phyloP scores from a whole-genome alignment of 768 basidiomycete genomes.

The Daedaleopsis sinensis region DNA sequence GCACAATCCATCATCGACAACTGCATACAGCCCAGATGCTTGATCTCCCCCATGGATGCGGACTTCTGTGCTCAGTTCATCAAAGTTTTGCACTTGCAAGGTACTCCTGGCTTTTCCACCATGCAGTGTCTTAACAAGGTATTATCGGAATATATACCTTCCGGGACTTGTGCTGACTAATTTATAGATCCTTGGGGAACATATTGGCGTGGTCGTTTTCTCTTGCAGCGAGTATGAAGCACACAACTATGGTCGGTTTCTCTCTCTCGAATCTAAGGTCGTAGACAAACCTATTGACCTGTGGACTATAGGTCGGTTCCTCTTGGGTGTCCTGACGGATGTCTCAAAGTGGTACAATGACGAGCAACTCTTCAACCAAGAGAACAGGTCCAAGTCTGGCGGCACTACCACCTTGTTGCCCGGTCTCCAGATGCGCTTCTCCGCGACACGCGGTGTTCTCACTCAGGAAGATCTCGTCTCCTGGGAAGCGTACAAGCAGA shows the following conservation, averaged over 20 bases:
- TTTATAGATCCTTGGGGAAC: conserved; percentile 77
- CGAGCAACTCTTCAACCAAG: conserved; percentile 70
- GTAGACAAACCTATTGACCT: too few relatives aligned
- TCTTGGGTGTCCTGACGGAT: conserved; percentile 77
- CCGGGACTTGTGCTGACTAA: neutral
- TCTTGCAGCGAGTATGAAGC: conserved; percentile 97
- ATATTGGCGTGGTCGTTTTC: conserved; percentile 83
- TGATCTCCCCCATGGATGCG: conserved; percentile 97
- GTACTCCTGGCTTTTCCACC: conserved; percentile 89
- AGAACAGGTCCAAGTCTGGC: conserved; percentile 66
- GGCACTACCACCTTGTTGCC: conserved; percentile 66
- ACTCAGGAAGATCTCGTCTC: conserved; percentile 57
- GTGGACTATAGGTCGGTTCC: conserved; percentile 73
- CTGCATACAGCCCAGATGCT: conserved; percentile 89
- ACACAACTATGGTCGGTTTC: conserved; percentile 79
- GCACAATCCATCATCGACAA: conserved; percentile 77
- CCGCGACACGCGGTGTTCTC: conserved; percentile 41
- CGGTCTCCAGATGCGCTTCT: conserved; percentile 63
- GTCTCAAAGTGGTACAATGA: conserved; percentile 80
- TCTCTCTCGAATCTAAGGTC: too few relatives aligned
- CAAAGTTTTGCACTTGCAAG: conserved; percentile 81
- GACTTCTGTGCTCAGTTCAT: conserved; percentile 93
- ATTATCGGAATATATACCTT: neutral
- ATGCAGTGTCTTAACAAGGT: conserved; percentile 86
- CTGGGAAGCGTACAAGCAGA: conserved; percentile 70